Base-by-base conservation (phyloP, 179 eudicot species). In the Pouteria campechiana region DNA sequence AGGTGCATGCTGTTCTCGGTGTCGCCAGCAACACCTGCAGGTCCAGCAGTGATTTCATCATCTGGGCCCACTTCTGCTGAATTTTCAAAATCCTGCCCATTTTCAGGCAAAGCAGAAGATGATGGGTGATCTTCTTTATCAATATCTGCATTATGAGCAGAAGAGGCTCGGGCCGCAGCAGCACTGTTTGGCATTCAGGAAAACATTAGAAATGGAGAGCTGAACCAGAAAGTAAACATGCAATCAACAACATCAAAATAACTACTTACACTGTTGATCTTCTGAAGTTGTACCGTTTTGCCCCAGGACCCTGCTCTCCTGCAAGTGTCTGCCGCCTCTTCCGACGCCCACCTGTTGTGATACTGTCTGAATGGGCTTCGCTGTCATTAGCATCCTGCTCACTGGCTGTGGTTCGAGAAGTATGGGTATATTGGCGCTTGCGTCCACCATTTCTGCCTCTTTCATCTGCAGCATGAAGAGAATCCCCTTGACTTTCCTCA, bases 231-330 rank as follows among this genome's bases (percentile, higher is more conserved):
- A 22, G 6, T 15, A 14, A 6, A 17, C 41, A 14, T 12, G 5
- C 35, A 19, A 28, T 24, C 21, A 46, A 2, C 18, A 21, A 42
- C 10, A 22, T 18, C 24, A 31, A 6, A 14, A 22, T 5, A 30
- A 21, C 41, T 20, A 69, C 98, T 78, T 76, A 90, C 98, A 39
- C 43, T 65, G 68, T 73, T 53, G 62, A 75, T 28, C 67, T 79
- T 52, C 98, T 68, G 43, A 90, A 94, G 62, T 90, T 86, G 54
- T 90, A 90, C 32, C 94, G 82, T 14, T 57, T 70, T 64, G 60
- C 80, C 10, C 71, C 87, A 16, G 81, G 82, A 61, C 74, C 74
- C 32, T 74, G 73, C 6, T 44, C 37, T 29, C 75, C 55, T 13
- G 79, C 41, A 41, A 53, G 56, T 13, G 75, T 60, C 37, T 90